phyloP scores from a whole-genome alignment of 257 asterid genomes.

The Thymus mandschuricus region DNA sequence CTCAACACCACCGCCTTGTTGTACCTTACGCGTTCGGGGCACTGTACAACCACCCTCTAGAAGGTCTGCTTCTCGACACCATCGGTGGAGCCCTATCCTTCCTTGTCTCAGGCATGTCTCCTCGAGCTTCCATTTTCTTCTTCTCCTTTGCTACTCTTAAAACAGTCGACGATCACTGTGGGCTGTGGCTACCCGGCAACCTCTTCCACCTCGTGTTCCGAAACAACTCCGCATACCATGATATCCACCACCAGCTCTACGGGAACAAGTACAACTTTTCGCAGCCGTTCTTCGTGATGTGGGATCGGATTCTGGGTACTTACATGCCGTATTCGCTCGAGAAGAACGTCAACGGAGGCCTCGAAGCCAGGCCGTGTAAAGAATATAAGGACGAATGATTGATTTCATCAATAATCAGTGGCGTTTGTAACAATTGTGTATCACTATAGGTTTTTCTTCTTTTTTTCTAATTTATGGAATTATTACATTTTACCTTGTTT shows the following conservation, averaged over 20 bases:
- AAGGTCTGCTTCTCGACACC: slow-evolving; percentile 89
- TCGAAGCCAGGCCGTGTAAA: slow-evolving; percentile 75
- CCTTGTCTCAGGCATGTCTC: slow-evolving; percentile 92
- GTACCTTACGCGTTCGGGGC: slow-evolving; percentile 96
- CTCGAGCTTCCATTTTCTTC: slow-evolving; percentile 82
- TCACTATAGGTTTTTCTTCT: slow-evolving; percentile 33
- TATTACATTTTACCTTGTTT: background rate
- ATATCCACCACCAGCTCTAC: slow-evolving; percentile 85
- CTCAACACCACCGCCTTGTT: slow-evolving; percentile 85
- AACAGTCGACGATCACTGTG: slow-evolving; percentile 93
- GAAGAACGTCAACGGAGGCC: slow-evolving; percentile 70
- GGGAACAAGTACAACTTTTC: slow-evolving; percentile 87
- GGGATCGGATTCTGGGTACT: slow-evolving; percentile 86
- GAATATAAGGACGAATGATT: slow-evolving; percentile 62
- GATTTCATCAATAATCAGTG: background rate
- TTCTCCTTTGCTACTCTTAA: slow-evolving; percentile 90
- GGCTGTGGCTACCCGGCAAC: slow-evolving; percentile 90
- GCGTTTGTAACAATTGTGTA: slow-evolving; percentile 39
- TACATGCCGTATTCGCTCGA: slow-evolving; percentile 88
- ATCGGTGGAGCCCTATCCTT: slow-evolving; percentile 84
- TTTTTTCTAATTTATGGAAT: slow-evolving; percentile 3
- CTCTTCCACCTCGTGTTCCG: slow-evolving; percentile 70
- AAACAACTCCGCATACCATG: slow-evolving; percentile 91
- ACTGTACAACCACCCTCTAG: slow-evolving; percentile 89
- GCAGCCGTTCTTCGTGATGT: slow-evolving; percentile 90